Conservation (phyloP, 129 eudicot species). For the Scalesia atractyloides region DNA sequence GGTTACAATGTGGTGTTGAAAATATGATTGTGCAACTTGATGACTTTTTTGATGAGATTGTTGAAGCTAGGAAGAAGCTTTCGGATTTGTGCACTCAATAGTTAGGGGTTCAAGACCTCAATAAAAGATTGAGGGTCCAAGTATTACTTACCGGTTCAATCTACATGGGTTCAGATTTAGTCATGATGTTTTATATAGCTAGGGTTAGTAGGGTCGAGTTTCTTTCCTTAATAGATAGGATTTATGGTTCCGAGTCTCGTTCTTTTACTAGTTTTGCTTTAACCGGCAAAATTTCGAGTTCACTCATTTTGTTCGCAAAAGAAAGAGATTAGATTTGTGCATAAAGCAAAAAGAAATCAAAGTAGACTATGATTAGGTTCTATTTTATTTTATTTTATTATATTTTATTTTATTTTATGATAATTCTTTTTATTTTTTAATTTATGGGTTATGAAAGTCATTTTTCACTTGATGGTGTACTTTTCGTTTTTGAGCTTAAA, state of each 20-base stretch:
- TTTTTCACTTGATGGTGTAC: constrained; percentile 37
- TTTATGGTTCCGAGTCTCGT: neutral
- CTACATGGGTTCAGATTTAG: constrained; percentile 15
- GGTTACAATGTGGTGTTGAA: constrained; percentile 61
- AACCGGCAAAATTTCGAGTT: constrained; percentile 9
- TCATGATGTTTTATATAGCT: constrained; percentile 6
- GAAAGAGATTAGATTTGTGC: constrained; percentile 40
- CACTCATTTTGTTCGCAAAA: constrained; percentile 27
- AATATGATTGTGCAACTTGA: constrained; percentile 62
- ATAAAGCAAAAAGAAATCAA: constrained; percentile 20
- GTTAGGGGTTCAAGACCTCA: constrained; percentile 27
- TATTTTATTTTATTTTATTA: constrained; percentile 15
- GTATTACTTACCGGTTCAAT: constrained; percentile 12
- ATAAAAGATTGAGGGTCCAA: constrained; percentile 10
- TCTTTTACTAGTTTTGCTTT: constrained; percentile 21
- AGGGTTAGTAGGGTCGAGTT: neutral
- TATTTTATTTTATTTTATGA: constrained; percentile 15
- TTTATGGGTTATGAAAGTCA: constrained; percentile 29
- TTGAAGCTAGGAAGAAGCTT: constrained; percentile 69
- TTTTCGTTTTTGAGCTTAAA: constrained; percentile 33
- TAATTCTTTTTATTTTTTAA: constrained; percentile 21
- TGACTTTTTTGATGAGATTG: constrained; percentile 75
- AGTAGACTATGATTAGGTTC: constrained; percentile 33
- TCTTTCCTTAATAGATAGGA: neutral
- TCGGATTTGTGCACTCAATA: constrained; percentile 62